Base-by-base conservation (phyloP, 2,329 filamentous ascomycete species). In the Phialophora verrucosa region DNA sequence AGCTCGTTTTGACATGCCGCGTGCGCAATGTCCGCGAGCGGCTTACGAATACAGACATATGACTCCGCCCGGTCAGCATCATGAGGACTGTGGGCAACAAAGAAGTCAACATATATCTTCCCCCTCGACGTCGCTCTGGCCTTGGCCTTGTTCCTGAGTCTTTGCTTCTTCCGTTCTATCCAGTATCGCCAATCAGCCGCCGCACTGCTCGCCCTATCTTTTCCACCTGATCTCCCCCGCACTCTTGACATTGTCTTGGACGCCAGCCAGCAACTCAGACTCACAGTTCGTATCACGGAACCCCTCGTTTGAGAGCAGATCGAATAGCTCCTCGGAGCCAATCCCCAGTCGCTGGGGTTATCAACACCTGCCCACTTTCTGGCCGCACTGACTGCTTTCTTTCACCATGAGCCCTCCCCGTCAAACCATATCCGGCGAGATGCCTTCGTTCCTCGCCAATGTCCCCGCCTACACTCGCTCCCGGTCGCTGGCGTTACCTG, bases 391-490 rank as follows among this genome's bases (percentile, higher is more conserved):
- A 47, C 54, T 67, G 25, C 23, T 31, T 25, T 60, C 57, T 54
- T 51, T 59, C 65, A 57, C 31, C 1, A 67, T 66, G 59, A 63
- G 29, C 44, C 29, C 65, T 25, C 31, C 65, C 49, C 53, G 60
- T 27, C 65, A 61, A 29, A 59, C 55, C 12, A 62, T 63, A 29
- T 62, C 65, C 49, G 69, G 65, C 64, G 69, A 66, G 29, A 71
- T 71, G 69, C 67, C 67, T 64, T 66, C 69, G 14, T 66, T 71
- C 49, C 54, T 68, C 29, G 35, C 67, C 27, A 59, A 67, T 23
- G 59, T 67, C 27, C 65, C 69, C 32, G 64, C 63, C 31, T 70
- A 69, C 59, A 54, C 35, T 25, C 67, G 67, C 20, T 59, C 69
- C 23, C 63, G 67, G 23, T 69, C 69, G 25, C 55, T 71, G 31